Conservation (phyloP, 768 basidiomycete genomes). For the Psilocybe sp. region DNA sequence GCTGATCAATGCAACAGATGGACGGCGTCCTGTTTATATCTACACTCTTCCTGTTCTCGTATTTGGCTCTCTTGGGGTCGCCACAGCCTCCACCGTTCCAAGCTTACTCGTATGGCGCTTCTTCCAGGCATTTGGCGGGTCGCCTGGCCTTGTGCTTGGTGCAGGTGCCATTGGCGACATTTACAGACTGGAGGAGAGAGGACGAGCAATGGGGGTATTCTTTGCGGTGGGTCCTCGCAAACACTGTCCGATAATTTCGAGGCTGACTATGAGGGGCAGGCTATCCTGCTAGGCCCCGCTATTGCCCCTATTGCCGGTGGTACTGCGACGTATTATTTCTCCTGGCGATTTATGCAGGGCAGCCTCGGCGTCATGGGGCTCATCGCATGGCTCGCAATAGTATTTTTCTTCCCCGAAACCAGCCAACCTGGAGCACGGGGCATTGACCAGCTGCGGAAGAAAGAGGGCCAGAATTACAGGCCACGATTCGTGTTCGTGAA, state of each 20-base stretch:
- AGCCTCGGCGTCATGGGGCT: constrained; percentile 37
- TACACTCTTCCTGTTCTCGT: constrained; percentile 53
- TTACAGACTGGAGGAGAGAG: constrained; percentile 58
- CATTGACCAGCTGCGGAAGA: constrained; percentile 43
- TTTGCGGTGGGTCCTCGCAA: constrained; percentile 35
- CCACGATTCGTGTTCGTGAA: constrained; percentile 47
- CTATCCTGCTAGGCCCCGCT: constrained; percentile 53
- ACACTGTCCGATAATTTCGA: background rate
- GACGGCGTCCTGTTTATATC: constrained; percentile 60
- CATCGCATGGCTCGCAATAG: constrained; percentile 33
- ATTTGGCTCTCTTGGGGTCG: constrained; percentile 58
- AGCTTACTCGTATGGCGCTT: constrained; percentile 58
- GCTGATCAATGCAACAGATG: constrained; percentile 39
- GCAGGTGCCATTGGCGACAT: constrained; percentile 63
- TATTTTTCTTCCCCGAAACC: constrained; percentile 57
- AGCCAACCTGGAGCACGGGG: constrained; percentile 29
- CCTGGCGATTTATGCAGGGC: constrained; percentile 61
- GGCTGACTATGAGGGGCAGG: constrained; percentile 27
- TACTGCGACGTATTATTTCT: constrained; percentile 51
- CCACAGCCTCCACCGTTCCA: constrained; percentile 35
- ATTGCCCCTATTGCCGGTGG: constrained; percentile 59
- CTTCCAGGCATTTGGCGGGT: constrained; percentile 61
- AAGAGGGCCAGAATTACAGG: constrained; percentile 37
- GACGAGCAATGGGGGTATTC: constrained; percentile 54
- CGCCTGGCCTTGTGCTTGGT: constrained; percentile 49